Conservation (phyloP, 164 flowering plant species). For the Umbellularia californica region DNA sequence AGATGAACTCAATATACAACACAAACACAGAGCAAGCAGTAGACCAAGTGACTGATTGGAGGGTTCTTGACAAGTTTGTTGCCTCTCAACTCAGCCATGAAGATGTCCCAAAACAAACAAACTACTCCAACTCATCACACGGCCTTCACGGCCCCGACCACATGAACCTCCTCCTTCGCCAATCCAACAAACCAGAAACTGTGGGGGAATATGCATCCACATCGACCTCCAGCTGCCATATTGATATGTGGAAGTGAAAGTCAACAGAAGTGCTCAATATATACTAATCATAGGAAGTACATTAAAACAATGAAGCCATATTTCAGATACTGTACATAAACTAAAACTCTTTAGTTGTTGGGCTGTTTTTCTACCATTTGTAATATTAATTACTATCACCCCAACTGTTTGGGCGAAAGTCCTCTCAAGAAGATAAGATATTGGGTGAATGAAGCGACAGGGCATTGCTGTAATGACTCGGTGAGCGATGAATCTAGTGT, state of each 20-base stretch:
- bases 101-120: conserved; percentile 43
- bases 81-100: conserved; percentile 83
- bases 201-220: conserved; percentile 44
- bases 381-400: conserved; percentile 4
- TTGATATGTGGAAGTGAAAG: conserved; percentile 56
- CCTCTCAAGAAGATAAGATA: conserved; percentile 18
- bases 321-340: conserved; percentile 52
- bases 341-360: conserved; percentile 25
- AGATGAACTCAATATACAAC: conserved; percentile 27
- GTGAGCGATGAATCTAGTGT: conserved; percentile 17
- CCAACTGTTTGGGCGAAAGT: conserved; percentile 12
- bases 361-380: conserved; percentile 1
- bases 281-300: conserved; percentile 25
- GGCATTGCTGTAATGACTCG: conserved; percentile 22
- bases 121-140: conserved; percentile 26
- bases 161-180: conserved; percentile 25
- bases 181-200: conserved; percentile 34
- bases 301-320: conserved; percentile 14
- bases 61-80: conserved; percentile 84
- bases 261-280: background rate
- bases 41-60: conserved; percentile 84
- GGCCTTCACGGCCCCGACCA: conserved; percentile 29
- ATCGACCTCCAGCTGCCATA: conserved; percentile 43
- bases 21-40: conserved; percentile 37
- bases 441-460: conserved; percentile 16